These are phyloP conservation scores for Rhizopogon salebrosus DNA, from an alignment of 768 basidiomycete species.

Conservation along the genomic window DNA sequence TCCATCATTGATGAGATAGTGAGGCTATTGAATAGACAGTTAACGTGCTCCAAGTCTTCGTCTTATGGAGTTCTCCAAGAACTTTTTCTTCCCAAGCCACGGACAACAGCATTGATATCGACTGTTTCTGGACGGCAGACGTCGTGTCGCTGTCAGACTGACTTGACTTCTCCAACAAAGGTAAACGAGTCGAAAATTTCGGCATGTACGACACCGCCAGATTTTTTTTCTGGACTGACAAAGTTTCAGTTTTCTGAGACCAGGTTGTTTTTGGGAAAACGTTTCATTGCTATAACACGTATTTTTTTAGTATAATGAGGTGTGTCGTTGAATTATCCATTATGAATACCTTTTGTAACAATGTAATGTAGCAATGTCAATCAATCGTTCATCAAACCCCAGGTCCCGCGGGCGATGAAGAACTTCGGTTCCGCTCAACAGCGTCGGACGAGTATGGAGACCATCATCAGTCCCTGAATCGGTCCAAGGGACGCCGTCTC, in stretches of 20 bases:
- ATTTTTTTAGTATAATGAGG: not conserved
- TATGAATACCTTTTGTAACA: not conserved
- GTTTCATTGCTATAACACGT: not conserved
- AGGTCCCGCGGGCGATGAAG: not conserved
- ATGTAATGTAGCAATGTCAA: too few relatives aligned
- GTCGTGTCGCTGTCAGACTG: slow-evolving; percentile 1
- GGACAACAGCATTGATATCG: not conserved
- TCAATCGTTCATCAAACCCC: not conserved
- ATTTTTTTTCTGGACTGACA: slow-evolving; percentile 1
- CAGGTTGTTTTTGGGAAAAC: slow-evolving; percentile 1
- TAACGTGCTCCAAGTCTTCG: not conserved
- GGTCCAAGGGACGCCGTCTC: slow-evolving; percentile 5
- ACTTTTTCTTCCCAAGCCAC: not conserved
- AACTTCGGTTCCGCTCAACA: not conserved
- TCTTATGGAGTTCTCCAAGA: not conserved
- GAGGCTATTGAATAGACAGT: not conserved
- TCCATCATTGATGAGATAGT: not conserved
- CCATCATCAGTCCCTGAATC: slow-evolving; percentile 3
- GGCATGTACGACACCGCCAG: slow-evolving; percentile 3
- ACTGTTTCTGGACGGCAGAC: not conserved
- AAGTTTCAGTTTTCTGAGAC: not conserved
- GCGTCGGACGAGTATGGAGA: not conserved
- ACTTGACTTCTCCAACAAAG: not conserved
- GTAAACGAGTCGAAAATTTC: not conserved
- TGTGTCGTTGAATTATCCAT: not conserved